Evolutionary conservation across 2,329 filamentous ascomycete genomes (phyloP), one percentile per base, ranked within the genome.

Genomic region (Penicillium sp.): DNA sequence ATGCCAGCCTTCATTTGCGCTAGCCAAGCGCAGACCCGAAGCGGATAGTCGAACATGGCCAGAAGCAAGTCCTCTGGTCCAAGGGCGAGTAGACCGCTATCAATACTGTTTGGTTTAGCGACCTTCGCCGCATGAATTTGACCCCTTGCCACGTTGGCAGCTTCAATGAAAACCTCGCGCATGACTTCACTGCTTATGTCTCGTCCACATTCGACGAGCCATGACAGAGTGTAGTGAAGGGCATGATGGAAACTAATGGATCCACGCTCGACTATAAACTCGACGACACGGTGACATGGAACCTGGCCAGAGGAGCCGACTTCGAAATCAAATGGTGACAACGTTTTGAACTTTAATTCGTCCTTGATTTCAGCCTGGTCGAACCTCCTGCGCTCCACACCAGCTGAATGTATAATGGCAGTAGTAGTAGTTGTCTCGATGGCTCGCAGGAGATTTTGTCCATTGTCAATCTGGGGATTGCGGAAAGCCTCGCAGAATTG

Each of bases 1-100:
- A 97, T 95, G 43, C 90, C 89, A 14, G 92, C 90, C 69, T 95
- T 95, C 83, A 99, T 97, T 73, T 99, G 95, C 5, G 93, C 88
- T 28, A 99, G 77, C 93, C 93, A 99, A 16, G 89, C 90, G 66
- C 90, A 96, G 0, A 97, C 91, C 44, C 95, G 82, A 3, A 99
- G 77, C 0, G 95, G 92, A 62, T 89, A 95, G 68, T 99, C 93
- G 63, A 99, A 95, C 43, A 90, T 82, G 2, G 88, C 86, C 67
- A 95, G 84, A 18, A 95, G 76, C 62, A 91, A 85, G 65, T 95
- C 89, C 61, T 95, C 88, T 0, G 86, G 74, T 0, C 75, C 75
- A 22, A 72, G 58, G 33, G 61, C 27, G 28, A 61, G 50, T 19
- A 61, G 48, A 53, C 80, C 80, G 58, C 84, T 76, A 56, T 81